Base-by-base conservation (phyloP, 805 yeast species). In the Zygosaccharomyces lentus region DNA sequence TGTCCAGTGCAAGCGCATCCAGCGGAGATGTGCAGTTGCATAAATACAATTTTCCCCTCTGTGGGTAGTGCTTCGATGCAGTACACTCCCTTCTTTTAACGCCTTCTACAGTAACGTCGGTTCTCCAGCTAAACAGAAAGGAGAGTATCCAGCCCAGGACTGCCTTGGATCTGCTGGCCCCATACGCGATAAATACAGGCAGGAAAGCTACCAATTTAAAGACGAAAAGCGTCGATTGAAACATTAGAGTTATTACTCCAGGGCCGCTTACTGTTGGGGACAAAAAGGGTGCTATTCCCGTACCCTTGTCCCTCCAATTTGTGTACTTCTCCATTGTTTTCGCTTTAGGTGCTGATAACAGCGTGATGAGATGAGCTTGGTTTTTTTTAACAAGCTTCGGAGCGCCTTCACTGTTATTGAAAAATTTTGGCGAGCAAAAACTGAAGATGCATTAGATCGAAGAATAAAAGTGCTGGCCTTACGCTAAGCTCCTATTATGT, bases 231-330 rank as follows among this genome's bases (percentile, higher is more conserved):
- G 49, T 13, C 6, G 44, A 42, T 34, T 27, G 41, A 24, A 30
- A 41, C 12, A 32, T 39, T 41, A 42, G 37, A 17, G 35, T 6
- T 13, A 41, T 52, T 23, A 29, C 45, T 16, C 54, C 49, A 16
- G 59, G 50, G 15, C 50, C 49, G 2, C 51, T 47, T 9, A 43
- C 34, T 60, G 34, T 61, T 49, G n/a, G 67, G 1, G 95, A 95
- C 68, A 84, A 70, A 54, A 87, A 88, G 2, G 96, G 96, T 0
- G 95, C 82, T 29, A 89, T 85, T n/a, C 96, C 96, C 1, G 96
- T 89, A 4, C 91, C 93, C 51, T 81, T 85, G 61, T 88, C 96
- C 65, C 96, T 76, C 82, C 86, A 88, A 50, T 76, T 75, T 21
- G 93, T 81, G 67, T 79, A 89, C 66, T 85, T 83, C 67, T 86